Conservation (phyloP, 2,329 filamentous ascomycete species). For the Colletotrichum ledebouriae region DNA sequence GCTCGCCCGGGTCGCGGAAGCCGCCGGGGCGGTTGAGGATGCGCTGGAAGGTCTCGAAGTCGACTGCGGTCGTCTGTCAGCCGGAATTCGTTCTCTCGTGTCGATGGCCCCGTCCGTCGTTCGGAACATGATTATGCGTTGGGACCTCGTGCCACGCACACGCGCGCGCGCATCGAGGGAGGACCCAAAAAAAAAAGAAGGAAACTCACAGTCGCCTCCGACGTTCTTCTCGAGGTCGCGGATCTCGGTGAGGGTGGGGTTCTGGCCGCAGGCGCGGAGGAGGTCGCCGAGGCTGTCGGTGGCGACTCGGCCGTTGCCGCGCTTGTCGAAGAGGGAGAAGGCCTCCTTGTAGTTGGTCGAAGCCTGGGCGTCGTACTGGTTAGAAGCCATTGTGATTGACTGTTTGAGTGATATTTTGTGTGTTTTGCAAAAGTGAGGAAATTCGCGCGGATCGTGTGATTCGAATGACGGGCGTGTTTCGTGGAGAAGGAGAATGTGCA, state of each 20-base stretch:
- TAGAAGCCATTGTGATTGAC: slow-evolving; percentile 61
- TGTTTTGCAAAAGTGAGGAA: not conserved
- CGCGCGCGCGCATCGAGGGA: too few species aligned
- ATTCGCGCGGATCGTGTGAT: not conserved
- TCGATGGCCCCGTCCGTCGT: too few species aligned
- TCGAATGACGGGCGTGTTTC: too few species aligned
- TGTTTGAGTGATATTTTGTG: not conserved
- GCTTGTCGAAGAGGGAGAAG: slow-evolving; percentile 99
- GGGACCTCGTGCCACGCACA: not conserved
- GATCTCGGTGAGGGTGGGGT: slow-evolving; percentile 95
- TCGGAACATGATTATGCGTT: not conserved
- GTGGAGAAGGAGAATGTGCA: slow-evolving; percentile 13
- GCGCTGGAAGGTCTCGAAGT: slow-evolving; percentile 97
- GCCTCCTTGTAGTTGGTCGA: slow-evolving; percentile 99
- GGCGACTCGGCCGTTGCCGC: slow-evolving; percentile 92
- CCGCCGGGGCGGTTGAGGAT: slow-evolving; percentile 97
- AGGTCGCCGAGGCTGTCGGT: slow-evolving; percentile 92
- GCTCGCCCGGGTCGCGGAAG: slow-evolving; percentile 97
- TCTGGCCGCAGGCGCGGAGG: slow-evolving; percentile 96
- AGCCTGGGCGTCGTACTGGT: slow-evolving; percentile 70
- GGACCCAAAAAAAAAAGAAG: too few species aligned
- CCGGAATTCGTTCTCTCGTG: not conserved
- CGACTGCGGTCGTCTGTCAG: slow-evolving; percentile 71
- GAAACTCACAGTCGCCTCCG: slow-evolving; percentile 87
- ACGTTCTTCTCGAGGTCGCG: slow-evolving; percentile 90